These are phyloP conservation scores for Moesziomyces sp. DNA, from an alignment of 1,284 basidiomycete species.

Conservation along the genomic window DNA sequence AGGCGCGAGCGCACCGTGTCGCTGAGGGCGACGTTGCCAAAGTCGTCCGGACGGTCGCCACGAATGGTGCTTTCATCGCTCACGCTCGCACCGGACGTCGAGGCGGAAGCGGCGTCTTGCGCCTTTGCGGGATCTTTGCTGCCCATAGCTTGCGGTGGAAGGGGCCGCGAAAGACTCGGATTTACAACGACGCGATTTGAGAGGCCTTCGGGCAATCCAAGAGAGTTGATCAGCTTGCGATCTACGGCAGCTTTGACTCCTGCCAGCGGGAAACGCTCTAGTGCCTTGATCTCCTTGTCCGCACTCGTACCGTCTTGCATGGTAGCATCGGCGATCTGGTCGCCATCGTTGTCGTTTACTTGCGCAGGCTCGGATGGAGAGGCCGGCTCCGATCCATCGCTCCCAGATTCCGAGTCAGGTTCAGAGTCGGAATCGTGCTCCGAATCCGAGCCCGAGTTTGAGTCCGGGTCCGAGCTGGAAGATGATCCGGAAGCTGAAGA, in stretches of 20 bases:
- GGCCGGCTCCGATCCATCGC: constrained; percentile 8
- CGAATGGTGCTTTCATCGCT: constrained; percentile 15
- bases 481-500: too few species aligned
- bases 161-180: constrained; percentile 36
- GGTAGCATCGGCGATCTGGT: neutral
- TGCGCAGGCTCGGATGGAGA: constrained; percentile 4
- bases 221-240: constrained; percentile 46
- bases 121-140: constrained; percentile 5
- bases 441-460: constrained; percentile 9
- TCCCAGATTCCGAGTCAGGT: neutral
- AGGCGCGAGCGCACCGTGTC: constrained; percentile 45
- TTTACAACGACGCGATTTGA: constrained; percentile 50
- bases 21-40: constrained; percentile 38
- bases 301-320: neutral
- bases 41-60: constrained; percentile 12
- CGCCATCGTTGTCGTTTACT: neutral
- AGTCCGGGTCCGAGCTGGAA: constrained; percentile 1
- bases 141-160: constrained; percentile 15
- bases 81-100: constrained; percentile 1
- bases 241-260: constrained; percentile 45
- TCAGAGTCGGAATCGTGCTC: constrained; percentile 14
- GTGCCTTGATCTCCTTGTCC: constrained; percentile 17
- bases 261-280: constrained; percentile 35
- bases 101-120: neutral
- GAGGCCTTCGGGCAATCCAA: constrained; percentile 59